These are phyloP conservation scores for Neocatenulostroma microsporum DNA, from an alignment of 2,329 filamentous ascomycete species.

Conservation along the genomic window DNA sequence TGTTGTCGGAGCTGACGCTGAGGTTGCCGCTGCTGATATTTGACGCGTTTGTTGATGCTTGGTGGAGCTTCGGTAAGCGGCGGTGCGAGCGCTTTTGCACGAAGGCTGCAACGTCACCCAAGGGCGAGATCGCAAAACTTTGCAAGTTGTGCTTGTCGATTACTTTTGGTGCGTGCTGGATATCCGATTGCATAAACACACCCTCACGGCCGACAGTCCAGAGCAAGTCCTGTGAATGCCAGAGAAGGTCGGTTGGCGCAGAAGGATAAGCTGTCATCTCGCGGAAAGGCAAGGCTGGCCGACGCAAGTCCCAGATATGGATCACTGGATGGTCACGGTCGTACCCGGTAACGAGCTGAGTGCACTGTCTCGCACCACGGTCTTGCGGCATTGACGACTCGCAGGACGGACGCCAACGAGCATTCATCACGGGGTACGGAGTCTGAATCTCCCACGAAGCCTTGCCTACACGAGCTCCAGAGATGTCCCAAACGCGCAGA, in stretches of 20 bases:
- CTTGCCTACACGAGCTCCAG: conserved; percentile 50
- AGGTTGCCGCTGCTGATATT: conserved; percentile 8
- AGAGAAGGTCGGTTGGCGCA: conserved; percentile 53
- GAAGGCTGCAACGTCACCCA: conserved; percentile 50
- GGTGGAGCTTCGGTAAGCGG: conserved; percentile 20
- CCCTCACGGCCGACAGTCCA: conserved; percentile 58
- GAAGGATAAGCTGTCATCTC: conserved; percentile 51
- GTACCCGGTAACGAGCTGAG: conserved; percentile 55
- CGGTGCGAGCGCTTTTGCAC: conserved; percentile 44
- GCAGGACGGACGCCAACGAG: conserved; percentile 55
- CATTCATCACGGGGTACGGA: conserved; percentile 54
- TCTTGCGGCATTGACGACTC: conserved; percentile 47
- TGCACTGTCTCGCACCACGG: conserved; percentile 51
- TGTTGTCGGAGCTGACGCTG: conserved; percentile 30
- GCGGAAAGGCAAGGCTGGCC: conserved; percentile 54
- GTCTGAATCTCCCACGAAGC: conserved; percentile 51
- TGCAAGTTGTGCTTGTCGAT: conserved; percentile 51
- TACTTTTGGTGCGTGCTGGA: conserved; percentile 52
- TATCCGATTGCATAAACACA: conserved; percentile 55
- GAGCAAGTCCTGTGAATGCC: conserved; percentile 56
- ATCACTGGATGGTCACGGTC: conserved; percentile 53
- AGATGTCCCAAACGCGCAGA: conserved; percentile 58
- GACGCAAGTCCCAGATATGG: conserved; percentile 58
- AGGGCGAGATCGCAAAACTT: conserved; percentile 50
- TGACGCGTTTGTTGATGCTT: background rate